These are phyloP conservation scores for Clitopilus hobsonii DNA, from an alignment of 768 basidiomycete species.

Conservation along the genomic window DNA sequence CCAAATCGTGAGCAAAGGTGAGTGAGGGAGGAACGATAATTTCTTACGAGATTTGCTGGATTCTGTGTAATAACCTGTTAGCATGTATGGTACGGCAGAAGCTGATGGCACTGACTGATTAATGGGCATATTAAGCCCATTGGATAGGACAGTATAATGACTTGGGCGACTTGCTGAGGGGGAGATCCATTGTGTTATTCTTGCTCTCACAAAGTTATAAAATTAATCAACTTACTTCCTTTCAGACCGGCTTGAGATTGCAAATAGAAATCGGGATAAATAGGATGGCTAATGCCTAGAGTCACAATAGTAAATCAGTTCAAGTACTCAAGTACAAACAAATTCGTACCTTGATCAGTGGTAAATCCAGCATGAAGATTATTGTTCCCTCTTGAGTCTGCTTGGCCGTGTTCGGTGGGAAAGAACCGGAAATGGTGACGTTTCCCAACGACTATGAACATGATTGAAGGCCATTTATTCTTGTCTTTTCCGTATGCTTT, in stretches of 20 bases:
- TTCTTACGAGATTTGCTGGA: constrained; percentile 48
- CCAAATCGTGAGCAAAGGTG: background rate
- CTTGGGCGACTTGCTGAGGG: constrained; percentile 46
- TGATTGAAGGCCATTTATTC: constrained; percentile 41
- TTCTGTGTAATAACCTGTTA: constrained; percentile 14
- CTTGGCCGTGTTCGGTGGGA: constrained; percentile 29
- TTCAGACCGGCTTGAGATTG: constrained; percentile 51
- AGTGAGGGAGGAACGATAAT: constrained; percentile 25
- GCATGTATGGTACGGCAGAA: constrained; percentile 7
- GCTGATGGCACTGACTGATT: constrained; percentile 14
- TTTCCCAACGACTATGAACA: constrained; percentile 60
- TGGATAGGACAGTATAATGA: constrained; percentile 50
- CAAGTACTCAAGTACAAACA: background rate
- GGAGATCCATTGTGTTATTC: background rate
- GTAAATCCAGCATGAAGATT: constrained; percentile 49
- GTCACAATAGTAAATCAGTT: constrained; percentile 10
- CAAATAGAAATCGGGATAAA: constrained; percentile 59
- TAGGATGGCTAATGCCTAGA: constrained; percentile 49
- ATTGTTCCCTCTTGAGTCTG: constrained; percentile 54
- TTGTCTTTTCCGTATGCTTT: constrained; percentile 33
- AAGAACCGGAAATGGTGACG: constrained; percentile 51
- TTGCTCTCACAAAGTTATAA: background rate
- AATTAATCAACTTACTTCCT: constrained; percentile 33
- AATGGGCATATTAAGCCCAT: constrained; percentile 23
- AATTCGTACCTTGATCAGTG: constrained; percentile 35